Conservation (phyloP, 129 eudicot species). For the Ambrosia artemisiifolia region DNA sequence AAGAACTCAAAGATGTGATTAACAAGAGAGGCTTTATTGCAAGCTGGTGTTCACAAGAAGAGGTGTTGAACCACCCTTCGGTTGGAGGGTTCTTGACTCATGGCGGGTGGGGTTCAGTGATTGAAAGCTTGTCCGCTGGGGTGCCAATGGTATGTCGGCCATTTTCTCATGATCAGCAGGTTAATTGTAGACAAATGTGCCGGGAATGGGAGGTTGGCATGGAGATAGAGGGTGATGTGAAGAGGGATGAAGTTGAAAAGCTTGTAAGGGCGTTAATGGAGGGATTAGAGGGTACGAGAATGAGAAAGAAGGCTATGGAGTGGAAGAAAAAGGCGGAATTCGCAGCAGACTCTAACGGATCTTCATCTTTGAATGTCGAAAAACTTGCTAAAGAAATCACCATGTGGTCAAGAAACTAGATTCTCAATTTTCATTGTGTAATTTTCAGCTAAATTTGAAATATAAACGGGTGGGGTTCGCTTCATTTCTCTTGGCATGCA, state of each 20-base stretch:
- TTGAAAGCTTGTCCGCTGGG: constrained; percentile 31
- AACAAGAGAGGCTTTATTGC: constrained; percentile 18
- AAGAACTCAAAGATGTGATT: constrained; percentile 2
- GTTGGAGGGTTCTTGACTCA: constrained; percentile 32
- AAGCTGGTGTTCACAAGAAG: constrained; percentile 32
- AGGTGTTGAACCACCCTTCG: constrained; percentile 17
- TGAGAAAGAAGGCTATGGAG: constrained; percentile 21
- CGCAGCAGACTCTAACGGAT: not conserved
- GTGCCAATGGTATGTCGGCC: constrained; percentile 28
- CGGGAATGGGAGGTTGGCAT: constrained; percentile 15
- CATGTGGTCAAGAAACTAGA: constrained; percentile 7
- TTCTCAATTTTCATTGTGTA: not conserved
- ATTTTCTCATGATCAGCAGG: constrained; percentile 3
- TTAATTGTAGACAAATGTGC: constrained; percentile 20
- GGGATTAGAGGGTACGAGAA: not conserved
- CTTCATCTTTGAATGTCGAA: not conserved
- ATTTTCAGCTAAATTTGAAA: not conserved
- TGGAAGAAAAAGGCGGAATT: constrained; percentile 15
- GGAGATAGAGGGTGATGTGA: constrained; percentile 16
- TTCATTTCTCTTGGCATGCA: not conserved
- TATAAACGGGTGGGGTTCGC: not conserved
- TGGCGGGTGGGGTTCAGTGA: constrained; percentile 28
- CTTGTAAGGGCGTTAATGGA: constrained; percentile 19
- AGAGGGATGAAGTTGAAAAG: constrained; percentile 20
- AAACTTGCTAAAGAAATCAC: constrained; percentile 8